phyloP scores from a whole-genome alignment of 192 early-diverging fungal species.

The Coemansia sp. region DNA sequence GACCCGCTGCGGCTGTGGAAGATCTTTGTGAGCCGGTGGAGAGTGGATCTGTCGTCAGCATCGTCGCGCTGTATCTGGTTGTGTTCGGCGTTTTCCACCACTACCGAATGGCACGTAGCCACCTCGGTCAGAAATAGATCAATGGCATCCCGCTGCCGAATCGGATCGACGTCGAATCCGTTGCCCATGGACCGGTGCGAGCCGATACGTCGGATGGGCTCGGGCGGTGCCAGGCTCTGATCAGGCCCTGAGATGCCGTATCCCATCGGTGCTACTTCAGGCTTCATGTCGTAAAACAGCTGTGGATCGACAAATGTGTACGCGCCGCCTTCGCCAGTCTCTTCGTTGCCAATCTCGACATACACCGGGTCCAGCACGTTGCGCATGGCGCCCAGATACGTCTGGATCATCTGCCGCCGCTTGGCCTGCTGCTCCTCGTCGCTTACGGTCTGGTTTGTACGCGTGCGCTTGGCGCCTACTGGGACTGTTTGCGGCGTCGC shows the following conservation, averaged over 20 bases:
- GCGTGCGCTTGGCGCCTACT: too few species aligned
- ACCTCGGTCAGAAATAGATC: conserved; percentile 79
- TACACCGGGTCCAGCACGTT: conserved; percentile 67
- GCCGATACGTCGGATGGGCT: conserved; percentile 29
- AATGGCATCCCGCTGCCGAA: conserved; percentile 58
- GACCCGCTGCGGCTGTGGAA: conserved; percentile 36
- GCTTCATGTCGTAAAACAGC: conserved; percentile 71
- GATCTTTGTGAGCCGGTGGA: conserved; percentile 30
- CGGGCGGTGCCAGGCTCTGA: conserved; percentile 15
- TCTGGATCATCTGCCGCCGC: conserved; percentile 53
- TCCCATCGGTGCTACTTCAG: conserved; percentile 37
- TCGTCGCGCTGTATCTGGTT: conserved; percentile 31
- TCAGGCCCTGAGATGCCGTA: conserved; percentile 7
- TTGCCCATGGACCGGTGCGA: conserved; percentile 46
- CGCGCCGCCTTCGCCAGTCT: conserved; percentile 46
- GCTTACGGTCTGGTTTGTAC: conserved; percentile 15
- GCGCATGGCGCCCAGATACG: conserved; percentile 58
- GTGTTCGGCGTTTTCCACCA: conserved; percentile 70
- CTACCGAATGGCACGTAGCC: conserved; percentile 92
- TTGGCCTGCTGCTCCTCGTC: conserved; percentile 34
- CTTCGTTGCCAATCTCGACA: conserved; percentile 58
- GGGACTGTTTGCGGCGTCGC: too few species aligned
- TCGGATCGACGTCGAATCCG: conserved; percentile 53
- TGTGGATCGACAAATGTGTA: conserved; percentile 85
- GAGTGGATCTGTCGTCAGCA: conserved; percentile 44